Base-by-base conservation (phyloP, 129 eudicot species). In the Ambrosia artemisiifolia region DNA sequence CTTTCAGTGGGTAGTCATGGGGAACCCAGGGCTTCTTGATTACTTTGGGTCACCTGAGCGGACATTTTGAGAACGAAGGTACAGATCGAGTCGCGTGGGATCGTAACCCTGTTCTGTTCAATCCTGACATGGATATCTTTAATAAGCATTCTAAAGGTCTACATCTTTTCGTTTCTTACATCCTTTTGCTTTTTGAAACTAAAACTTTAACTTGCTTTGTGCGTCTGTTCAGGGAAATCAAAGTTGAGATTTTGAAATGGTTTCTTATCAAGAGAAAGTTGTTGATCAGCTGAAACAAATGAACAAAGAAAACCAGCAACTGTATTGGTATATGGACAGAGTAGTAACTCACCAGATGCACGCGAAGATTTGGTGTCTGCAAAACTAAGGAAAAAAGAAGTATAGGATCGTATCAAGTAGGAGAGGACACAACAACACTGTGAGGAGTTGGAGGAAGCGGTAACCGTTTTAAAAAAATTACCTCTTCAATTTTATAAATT, bases 1-100 rank as follows among this genome's bases (percentile, higher is more conserved):
- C 18, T 65, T 80, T 61, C 89, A 94, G 99, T 94, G 99, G 99
- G 24, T 72, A 36, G 99, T 97, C 13, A 94, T 94, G 99, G 99
- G 99, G 46, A 90, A 83, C 68, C 89, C 70, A 3, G 99, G 90
- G 78, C 89, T 94, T n/a, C 86, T 88, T 0, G 88, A 88, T 1
- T 86, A 79, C 43, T 94, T 94, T 59, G 76, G 83, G 63, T 40
- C 71, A 1, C 88, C 76, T 93, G 0, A 83, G 96, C 80, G 81
- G 79, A 61, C 90, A 85, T 67, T 93, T 93, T 11, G 87, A 84
- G 53, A 81, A 80, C 6, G 75, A 76, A 28, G 75, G 86, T 1
- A 78, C 86, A 5, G 85, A 85, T 20, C 75, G 96, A 75, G 70
- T 72, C 46, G 95, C 80, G 7, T 90, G 96, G 98, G 89, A 68